phyloP scores from a whole-genome alignment of 2,329 filamentous ascomycete species.

The Remersonia thermophila region DNA sequence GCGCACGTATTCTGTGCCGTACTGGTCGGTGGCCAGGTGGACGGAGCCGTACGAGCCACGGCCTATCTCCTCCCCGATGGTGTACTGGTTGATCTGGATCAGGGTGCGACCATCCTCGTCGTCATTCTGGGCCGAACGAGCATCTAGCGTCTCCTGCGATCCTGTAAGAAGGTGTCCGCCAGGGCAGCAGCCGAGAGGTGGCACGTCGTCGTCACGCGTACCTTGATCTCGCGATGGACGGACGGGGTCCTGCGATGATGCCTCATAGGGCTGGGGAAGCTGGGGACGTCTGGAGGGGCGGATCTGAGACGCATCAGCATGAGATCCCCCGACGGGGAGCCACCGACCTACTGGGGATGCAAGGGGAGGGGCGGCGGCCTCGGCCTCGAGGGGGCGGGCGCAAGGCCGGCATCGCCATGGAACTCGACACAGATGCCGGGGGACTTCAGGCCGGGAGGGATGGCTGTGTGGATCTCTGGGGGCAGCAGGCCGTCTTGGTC shows the following conservation, averaged over 20 bases:
- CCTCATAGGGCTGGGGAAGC: constrained; percentile 41
- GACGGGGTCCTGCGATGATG: constrained; percentile 47
- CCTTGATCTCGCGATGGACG: constrained; percentile 46
- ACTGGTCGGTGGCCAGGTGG: constrained; percentile 80
- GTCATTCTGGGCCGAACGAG: constrained; percentile 72
- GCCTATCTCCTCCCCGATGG: constrained; percentile 92
- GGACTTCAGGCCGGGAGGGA: constrained; percentile 21
- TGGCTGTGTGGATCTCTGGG: constrained; percentile 3
- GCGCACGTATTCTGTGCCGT: constrained; percentile 82
- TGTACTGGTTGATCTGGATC: constrained; percentile 88
- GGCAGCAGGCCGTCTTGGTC: constrained; percentile 7
- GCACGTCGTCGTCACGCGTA: no score
- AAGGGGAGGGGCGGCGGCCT: constrained; percentile 24
- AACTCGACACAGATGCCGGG: constrained; percentile 29
- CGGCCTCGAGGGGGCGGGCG: constrained; percentile 1
- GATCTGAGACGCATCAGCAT: constrained; percentile 23
- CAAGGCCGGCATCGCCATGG: constrained; percentile 18
- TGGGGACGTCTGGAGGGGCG: constrained; percentile 27
- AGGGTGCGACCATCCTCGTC: constrained; percentile 74
- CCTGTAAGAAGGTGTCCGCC: background rate
- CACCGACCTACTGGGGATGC: constrained; percentile 31
- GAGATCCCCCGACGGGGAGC: background rate
- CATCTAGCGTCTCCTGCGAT: constrained; percentile 75
- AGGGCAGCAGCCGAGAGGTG: background rate
- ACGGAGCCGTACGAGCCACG: constrained; percentile 90